Evolutionary conservation across 192 early-diverging fungal species (phyloP), one percentile per base, ranked within the genome.

Genomic region (Helicostylum pulchrum): DNA sequence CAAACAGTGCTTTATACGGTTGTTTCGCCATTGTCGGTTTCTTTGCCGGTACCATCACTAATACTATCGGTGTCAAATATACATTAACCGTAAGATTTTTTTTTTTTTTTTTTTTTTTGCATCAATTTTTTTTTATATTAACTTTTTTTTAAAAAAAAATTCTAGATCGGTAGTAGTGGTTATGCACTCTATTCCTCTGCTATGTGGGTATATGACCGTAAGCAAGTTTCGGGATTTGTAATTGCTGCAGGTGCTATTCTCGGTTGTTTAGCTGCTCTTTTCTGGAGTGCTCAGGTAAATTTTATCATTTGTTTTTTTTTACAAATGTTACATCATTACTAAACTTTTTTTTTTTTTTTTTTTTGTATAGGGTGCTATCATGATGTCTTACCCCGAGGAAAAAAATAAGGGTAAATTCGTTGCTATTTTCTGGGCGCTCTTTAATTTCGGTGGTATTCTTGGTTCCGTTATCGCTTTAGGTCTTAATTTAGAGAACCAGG

Each of bases 361-460:
- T 39, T 0, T 9, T 39, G 4, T 39, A 4, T 39, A 39, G 36
- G 86, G 93, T 30, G 79, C 89, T 64, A 89, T 94, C 67, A 90
- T 92, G 87, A 80, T 91, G 70, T 86, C 92, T 57, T 92, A 93
- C 68, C 91, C 93, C 8, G 81, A 81, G 12, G 92, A 93, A 68
- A 77, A 86, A 21, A 78, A 89, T 61, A 92, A 92, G 74, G 92
- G 89, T 34, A 84, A 79, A 67, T 92, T 79, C 69, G 90, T 95
- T 54, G 86, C 87, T 3, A 76, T 88, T 36, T 95, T 95, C 79
- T 95, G 93, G 93, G 77, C 85, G 31, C 87, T 93, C 46, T 95
- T 93, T 78, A 91, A 91, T 67, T 70, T 86, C 67, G 92, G 92
- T 55, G 93, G 86, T 47, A 84, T 92, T 67, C 66, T 93, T 20